phyloP scores from a whole-genome alignment of 163 green algal genomes.

The Trebouxia gelatinosa region DNA sequence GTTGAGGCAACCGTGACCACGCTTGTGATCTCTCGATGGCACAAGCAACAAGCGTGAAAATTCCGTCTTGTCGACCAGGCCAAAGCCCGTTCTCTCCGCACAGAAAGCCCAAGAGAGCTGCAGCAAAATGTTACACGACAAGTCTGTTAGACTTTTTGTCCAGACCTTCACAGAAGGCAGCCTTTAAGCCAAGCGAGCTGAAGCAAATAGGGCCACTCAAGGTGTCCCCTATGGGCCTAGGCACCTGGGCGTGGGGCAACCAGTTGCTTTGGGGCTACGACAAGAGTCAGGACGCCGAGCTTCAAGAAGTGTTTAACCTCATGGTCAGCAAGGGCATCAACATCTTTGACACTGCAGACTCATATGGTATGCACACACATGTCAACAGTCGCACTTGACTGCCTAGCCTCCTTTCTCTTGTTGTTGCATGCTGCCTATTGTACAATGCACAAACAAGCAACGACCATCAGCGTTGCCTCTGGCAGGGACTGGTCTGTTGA shows the following conservation, averaged over 20 bases:
- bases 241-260: constrained; percentile 71
- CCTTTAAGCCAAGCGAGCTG: neutral
- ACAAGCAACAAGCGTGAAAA: too few species aligned
- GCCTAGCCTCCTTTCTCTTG: too few species aligned
- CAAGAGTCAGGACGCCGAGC: constrained; percentile 76
- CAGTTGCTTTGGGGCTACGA: constrained; percentile 70
- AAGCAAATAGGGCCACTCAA: constrained; percentile 38
- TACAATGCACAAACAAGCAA: neutral
- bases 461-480: neutral
- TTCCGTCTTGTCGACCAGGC: too few species aligned
- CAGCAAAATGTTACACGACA: too few species aligned
- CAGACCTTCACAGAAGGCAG: neutral
- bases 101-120: too few species aligned
- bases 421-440: neutral
- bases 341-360: constrained; percentile 96
- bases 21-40: too few species aligned
- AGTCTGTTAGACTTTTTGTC: constrained; percentile 2
- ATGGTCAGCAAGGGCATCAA: constrained; percentile 76
- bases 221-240: constrained; percentile 63
- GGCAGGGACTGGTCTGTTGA: constrained; percentile 62
- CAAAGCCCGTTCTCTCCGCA: too few species aligned
- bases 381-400: neutral
- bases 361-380: constrained; percentile 71
- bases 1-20: too few species aligned
- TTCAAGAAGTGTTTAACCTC: constrained; percentile 88